Conservation (phyloP, 495 filamentous ascomycete species). For the Penicillium crystallinum region DNA sequence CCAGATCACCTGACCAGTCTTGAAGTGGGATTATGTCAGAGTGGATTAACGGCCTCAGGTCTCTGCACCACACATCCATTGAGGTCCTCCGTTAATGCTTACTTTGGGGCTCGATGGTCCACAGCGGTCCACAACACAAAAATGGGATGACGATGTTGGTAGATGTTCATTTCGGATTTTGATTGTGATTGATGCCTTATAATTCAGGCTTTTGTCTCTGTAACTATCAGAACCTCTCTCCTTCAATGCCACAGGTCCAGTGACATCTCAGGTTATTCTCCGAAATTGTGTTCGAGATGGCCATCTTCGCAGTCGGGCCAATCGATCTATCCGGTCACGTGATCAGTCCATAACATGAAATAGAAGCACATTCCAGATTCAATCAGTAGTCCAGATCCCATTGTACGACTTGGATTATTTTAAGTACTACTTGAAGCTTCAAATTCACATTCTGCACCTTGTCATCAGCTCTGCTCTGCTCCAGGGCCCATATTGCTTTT, state of each 20-base stretch:
- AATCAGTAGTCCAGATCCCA: not conserved
- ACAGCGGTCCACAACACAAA: constrained; percentile 1
- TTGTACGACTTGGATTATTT: not conserved
- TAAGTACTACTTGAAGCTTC: not conserved
- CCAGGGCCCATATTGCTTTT: not conserved
- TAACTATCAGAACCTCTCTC: not conserved
- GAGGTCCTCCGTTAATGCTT: too few species aligned
- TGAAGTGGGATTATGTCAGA: constrained; percentile 15
- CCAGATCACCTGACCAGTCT: constrained; percentile 22
- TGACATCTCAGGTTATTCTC: too few species aligned
- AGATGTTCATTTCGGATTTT: not conserved
- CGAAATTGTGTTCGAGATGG: not conserved
- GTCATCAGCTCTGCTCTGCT: not conserved
- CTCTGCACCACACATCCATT: too few species aligned
- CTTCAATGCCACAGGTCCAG: too few species aligned
- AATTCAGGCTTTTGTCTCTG: not conserved
- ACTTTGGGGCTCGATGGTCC: constrained; percentile 1
- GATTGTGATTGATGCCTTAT: not conserved
- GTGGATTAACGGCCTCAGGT: not conserved
- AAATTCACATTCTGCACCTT: not conserved
- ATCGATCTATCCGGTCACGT: constrained; percentile 19
- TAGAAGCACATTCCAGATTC: not conserved
- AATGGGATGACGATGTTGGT: constrained; percentile 3
- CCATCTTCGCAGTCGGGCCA: constrained; percentile 9
- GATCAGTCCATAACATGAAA: not conserved